phyloP scores from a whole-genome alignment of 164 flowering plant species.

The Stephania yunnanensis region DNA sequence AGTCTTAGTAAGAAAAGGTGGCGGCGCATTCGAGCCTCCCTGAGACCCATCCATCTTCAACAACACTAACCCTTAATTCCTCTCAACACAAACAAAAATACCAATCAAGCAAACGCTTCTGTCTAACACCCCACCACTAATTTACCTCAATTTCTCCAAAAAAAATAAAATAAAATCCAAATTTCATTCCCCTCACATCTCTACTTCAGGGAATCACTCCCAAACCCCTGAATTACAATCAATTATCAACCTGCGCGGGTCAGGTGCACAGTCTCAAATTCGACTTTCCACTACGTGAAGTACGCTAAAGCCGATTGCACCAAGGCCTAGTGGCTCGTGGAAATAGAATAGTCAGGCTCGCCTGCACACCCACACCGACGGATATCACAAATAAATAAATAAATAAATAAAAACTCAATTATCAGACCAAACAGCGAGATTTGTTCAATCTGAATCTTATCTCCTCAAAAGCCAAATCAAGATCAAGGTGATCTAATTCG shows the following conservation, averaged over 20 bases:
- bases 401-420: neutral
- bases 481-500: neutral
- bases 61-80: neutral
- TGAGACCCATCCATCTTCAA: constrained; percentile 41
- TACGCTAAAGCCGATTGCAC: too few relatives aligned
- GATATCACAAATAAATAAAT: neutral
- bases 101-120: neutral
- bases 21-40: constrained; percentile 39
- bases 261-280: neutral
- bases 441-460: neutral
- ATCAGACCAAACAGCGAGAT: neutral
- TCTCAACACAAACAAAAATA: neutral
- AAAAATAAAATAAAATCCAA: neutral
- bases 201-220: neutral
- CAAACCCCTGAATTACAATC: neutral
- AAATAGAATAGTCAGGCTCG: too few relatives aligned
- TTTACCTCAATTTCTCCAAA: too few relatives aligned
- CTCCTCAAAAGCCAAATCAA: neutral
- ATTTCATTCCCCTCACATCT: neutral
- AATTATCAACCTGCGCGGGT: neutral
- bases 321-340: too few relatives aligned
- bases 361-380: neutral
- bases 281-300: neutral
- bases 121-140: too few relatives aligned
- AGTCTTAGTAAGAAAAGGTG: constrained; percentile 59